Percentiles rank a stretch among this genome's conserved stretches.
These are phyloP conservation scores for Scleromitrula shiraiana DNA, from an alignment of 2,329 filamentous ascomycete genomes.

Conservation along the genomic window DNA sequence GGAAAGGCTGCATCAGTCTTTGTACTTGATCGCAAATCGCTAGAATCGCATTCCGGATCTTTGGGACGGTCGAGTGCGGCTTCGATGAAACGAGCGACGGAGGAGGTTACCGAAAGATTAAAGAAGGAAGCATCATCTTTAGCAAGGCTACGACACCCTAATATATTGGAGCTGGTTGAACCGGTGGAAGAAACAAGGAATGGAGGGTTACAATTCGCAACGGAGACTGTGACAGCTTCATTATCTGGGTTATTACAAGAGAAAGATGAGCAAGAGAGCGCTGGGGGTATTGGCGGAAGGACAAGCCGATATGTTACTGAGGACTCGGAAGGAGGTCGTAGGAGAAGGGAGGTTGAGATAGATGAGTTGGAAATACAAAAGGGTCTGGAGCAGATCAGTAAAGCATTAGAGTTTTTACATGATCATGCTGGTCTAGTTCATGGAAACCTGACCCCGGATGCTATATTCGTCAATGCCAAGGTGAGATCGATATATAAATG, in stretches of 20 bases:
- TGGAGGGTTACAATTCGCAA: slow-evolving; percentile 91
- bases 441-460: slow-evolving; percentile 88
- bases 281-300: slow-evolving; percentile 59
- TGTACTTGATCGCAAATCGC: slow-evolving; percentile 81
- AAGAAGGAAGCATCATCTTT: slow-evolving; percentile 88
- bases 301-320: slow-evolving; percentile 75
- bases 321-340: slow-evolving; percentile 63
- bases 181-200: slow-evolving; percentile 90
- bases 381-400: slow-evolving; percentile 83
- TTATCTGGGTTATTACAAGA: slow-evolving; percentile 73
- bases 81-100: slow-evolving; percentile 69
- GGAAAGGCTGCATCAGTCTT: slow-evolving; percentile 87
- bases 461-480: slow-evolving; percentile 91
- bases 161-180: slow-evolving; percentile 84
- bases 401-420: slow-evolving; percentile 89
- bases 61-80: slow-evolving; percentile 56
- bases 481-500: slow-evolving; percentile 35
- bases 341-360: slow-evolving; percentile 78
- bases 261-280: slow-evolving; percentile 78
- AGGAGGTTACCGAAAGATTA: slow-evolving; percentile 84
- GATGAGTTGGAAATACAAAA: slow-evolving; percentile 98
- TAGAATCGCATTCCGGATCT: slow-evolving; percentile 61
- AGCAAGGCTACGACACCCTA: slow-evolving; percentile 82
- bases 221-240: slow-evolving; percentile 85
- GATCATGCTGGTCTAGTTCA: slow-evolving; percentile 92